Evolutionary conservation across 1,284 basidiomycete species (phyloP).

Genomic region (Leccinum pachyderme): DNA sequence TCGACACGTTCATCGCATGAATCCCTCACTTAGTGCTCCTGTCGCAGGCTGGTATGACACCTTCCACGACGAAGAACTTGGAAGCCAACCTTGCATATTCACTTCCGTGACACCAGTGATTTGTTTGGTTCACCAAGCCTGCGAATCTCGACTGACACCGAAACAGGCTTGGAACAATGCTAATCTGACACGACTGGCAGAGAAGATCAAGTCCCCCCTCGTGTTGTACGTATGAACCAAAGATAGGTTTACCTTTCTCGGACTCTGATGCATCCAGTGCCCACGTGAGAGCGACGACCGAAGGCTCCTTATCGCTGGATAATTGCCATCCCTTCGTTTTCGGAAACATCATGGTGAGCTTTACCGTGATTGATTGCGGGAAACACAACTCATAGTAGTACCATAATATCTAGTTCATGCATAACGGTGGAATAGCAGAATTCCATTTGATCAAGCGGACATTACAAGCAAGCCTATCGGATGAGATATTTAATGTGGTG

Average conservation of each 20-base stretch:
- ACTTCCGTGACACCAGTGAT: constrained; percentile 89
- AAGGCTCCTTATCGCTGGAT: constrained; percentile 83
- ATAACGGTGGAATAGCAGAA: constrained; percentile 86
- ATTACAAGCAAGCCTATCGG: constrained; percentile 72
- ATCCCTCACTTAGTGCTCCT: not conserved
- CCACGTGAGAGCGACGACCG: constrained; percentile 88
- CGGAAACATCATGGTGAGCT: constrained; percentile 80
- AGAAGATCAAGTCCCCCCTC: constrained; percentile 92
- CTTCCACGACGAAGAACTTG: constrained; percentile 75
- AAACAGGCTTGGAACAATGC: constrained; percentile 90
- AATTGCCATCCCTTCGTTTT: constrained; percentile 93
- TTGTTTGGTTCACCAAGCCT: not conserved
- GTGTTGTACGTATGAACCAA: constrained; percentile 68
- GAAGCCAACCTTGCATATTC: constrained; percentile 90
- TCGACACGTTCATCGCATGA: not conserved
- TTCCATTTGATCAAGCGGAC: constrained; percentile 80
- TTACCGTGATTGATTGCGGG: not conserved
- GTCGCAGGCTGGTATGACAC: constrained; percentile 80
- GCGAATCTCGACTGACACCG: constrained; percentile 5
- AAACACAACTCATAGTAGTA: not conserved
- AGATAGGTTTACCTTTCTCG: not conserved
- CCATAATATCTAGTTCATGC: constrained; percentile 75
- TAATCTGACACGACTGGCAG: constrained; percentile 85
- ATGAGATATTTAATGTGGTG: constrained; percentile 82
- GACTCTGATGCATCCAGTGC: constrained; percentile 48